Evolutionary conservation across 208 protist genomes (phyloP), one percentile per base, ranked within the genome.

Genomic region (Leishmania gerbilli): DNA sequence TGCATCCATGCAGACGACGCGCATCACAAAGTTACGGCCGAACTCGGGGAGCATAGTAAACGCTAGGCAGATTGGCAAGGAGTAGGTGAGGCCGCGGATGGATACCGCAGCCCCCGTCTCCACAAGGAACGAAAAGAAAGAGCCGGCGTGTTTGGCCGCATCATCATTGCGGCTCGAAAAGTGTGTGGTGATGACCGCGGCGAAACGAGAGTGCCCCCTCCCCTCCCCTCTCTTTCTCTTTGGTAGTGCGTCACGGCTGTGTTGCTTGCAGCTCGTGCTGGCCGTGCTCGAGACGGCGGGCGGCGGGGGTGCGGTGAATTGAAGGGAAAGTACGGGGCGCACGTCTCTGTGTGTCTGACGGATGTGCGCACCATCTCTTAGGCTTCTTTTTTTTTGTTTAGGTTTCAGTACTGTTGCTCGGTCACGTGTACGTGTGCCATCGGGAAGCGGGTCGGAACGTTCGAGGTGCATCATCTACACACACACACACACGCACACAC

Each of bases 21-120:
- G 62, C 49, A 58, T 79, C 58, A 69, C 40, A 1, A 79, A 79
- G 64, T 17, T 42, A 56, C 60, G 64, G 45, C 64, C 76, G 31
- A 51, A 11, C 56, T 5, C 40, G 42, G 74, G 31, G 19, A 65
- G 31, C 40, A 64, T 24, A 53, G 11, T 15, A 1, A 65, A 17
- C 34, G 7, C 55, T 24, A 42, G 40, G 55, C 58, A 8, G 2
- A 9, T 31, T n/a, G 13, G 11, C 7, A 77, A 62, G 49, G n/a
- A 37, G 5, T 76, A 62, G 17, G 13, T 27, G 34, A 45, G 7
- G n/a, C 24, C 7, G 42, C 7, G 42, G 47, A 62, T 4, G 2
- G 40, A 40, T 76, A n/a, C 27, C 31, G 24, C 34, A 56, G n/a
- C 3, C 31, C 49, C 17, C 47, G 15, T 62, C 34, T 11, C 5